Evolutionary conservation across 225 moss, liverwort and hornwort species (phyloP), one percentile per base, ranked within the genome.

Genomic region (Neckera pumila): DNA sequence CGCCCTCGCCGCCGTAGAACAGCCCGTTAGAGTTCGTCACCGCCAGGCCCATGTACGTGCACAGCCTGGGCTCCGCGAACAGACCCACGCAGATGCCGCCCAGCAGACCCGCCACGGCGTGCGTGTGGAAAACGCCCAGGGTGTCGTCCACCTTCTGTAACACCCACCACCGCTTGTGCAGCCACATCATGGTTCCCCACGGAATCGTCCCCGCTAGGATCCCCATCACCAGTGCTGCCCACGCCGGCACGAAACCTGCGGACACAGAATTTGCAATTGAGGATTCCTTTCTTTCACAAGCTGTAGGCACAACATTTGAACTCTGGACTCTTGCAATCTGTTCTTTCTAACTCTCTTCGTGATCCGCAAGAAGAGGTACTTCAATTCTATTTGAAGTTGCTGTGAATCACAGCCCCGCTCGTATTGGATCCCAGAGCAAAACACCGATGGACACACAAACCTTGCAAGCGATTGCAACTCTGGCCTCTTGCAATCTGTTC

Each of bases 151-250:
- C 92, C 17, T 86, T 84, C 72, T 94, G 92, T 43, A 92, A 76
- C 64, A 91, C 61, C 76, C 84, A 34, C 91, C 91, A 94, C 21
- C 92, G 90, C 92, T 91, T 91, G 87, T 94, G 90, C 81, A 94
- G 70, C 89, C 88, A 90, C 94, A 94, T 92, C 94, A 94, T 94
- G 33, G 91, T 89, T 77, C 82, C 90, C 94, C 94, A 94, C 3
- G 94, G 90, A 2, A 94, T 84, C 63, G 86, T 87, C 36, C 92
- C 94, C 17, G 89, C 92, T 43, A 94, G 71, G 1, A 92, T 45
- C 12, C 94, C 94, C 94, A 94, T 92, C 83, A 90, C 91, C n/a
- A 94, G 67, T 42, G 94, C 94, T 13, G 92, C 92, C 94, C 94
- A 94, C 63, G 90, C 94, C 28, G 92, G 73, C 51, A 94, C 92